These are phyloP conservation scores for Flaveria linearis DNA, from an alignment of 129 eudicot species.

Conservation along the genomic window DNA sequence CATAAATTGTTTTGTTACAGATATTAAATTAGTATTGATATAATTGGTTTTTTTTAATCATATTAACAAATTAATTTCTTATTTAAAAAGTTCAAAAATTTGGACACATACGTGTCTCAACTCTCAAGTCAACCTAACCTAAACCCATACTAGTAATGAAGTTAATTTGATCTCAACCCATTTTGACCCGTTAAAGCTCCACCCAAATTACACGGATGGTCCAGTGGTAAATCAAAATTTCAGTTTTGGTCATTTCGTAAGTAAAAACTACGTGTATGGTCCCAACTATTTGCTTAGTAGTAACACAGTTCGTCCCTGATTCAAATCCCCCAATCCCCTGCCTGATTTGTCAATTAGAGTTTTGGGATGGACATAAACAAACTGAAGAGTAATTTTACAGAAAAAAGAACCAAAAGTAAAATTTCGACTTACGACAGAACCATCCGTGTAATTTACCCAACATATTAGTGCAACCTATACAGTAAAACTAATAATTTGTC, in stretches of 20 bases:
- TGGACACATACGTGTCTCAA: not conserved
- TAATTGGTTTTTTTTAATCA: not conserved
- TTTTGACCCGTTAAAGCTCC: not conserved
- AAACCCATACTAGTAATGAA: not conserved
- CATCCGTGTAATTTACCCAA: not conserved
- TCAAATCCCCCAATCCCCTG: too few species aligned
- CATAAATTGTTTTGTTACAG: not conserved
- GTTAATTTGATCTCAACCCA: not conserved
- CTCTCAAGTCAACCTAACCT: not conserved
- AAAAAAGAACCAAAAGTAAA: too few species aligned
- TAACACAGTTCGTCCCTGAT: too few species aligned
- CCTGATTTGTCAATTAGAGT: too few species aligned
- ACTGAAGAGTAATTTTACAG: too few species aligned
- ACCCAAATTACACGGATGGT: too few species aligned
- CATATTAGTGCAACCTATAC: not conserved
- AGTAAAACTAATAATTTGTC: constrained; percentile 5
- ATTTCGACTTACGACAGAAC: not conserved
- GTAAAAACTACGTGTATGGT: too few species aligned
- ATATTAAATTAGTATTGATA: too few species aligned
- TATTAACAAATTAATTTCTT: not conserved
- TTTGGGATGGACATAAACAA: too few species aligned
- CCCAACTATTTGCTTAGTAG: too few species aligned
- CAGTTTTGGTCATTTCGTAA: too few species aligned
- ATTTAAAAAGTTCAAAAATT: not conserved
- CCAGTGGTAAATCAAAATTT: too few species aligned